Percentiles rank a stretch among this genome's conserved stretches.
Evolutionary conservation across 176 grass and related monocot species (phyloP).

Genomic region (Cenchrus purpureus): DNA sequence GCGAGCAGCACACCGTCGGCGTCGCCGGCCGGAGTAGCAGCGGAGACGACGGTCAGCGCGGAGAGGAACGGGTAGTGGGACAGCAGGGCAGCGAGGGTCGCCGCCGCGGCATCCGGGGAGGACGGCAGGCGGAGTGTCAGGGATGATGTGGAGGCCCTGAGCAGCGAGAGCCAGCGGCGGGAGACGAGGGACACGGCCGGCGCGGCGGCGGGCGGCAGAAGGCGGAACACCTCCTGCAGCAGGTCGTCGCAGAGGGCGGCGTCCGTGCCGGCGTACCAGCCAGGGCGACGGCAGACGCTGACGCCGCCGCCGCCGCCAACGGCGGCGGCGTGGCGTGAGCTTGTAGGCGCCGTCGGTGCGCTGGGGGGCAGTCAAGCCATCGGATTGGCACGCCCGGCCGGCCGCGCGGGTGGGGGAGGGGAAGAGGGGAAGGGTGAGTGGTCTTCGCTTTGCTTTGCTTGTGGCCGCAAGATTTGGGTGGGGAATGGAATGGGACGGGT

Average conservation of each 20-base stretch:
- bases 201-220: constrained; percentile 56
- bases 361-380: constrained; percentile 21
- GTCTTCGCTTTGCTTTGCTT: constrained; percentile 4
- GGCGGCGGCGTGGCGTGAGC: constrained; percentile 18
- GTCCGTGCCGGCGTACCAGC: constrained; percentile 47
- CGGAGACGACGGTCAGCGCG: constrained; percentile 57
- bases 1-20: constrained; percentile 55
- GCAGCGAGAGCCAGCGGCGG: constrained; percentile 77
- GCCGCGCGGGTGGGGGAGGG: constrained; percentile 2
- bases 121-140: constrained; percentile 64
- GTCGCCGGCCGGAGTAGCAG: neutral
- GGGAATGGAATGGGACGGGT: constrained; percentile 4
- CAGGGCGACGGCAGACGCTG: constrained; percentile 27
- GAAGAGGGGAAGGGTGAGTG: neutral
- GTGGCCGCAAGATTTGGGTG: constrained; percentile 42
- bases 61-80: constrained; percentile 66
- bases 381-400: neutral
- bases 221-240: constrained; percentile 78
- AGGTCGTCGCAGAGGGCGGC: constrained; percentile 78
- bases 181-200: constrained; percentile 79
- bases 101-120: constrained; percentile 1
- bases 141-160: constrained; percentile 61
- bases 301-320: neutral
- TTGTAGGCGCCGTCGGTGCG: constrained; percentile 38
- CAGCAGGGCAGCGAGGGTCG: constrained; percentile 61